Conservation (phyloP, 306 rosid genomes). For the Ormosia emarginata region DNA sequence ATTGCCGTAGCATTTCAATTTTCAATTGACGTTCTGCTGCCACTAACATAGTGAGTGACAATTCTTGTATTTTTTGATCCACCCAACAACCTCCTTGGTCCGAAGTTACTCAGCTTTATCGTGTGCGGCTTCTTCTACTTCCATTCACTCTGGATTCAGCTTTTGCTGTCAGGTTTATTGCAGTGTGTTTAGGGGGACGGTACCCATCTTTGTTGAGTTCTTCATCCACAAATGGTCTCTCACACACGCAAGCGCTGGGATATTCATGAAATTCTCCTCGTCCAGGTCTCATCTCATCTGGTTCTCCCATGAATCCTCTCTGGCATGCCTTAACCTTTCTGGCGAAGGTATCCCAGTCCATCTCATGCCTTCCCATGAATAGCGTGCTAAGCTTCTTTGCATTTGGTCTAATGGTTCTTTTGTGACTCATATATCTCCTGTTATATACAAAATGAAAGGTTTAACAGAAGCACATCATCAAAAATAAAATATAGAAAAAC, state of each 20-base stretch:
- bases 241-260: conserved; percentile 74
- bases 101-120: not conserved
- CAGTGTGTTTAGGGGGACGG: conserved; percentile 6
- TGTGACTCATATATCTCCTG: conserved; percentile 98
- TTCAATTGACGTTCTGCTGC: not conserved
- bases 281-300: conserved; percentile 83
- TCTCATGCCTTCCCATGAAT: conserved; percentile 59
- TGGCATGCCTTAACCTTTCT: conserved; percentile 72
- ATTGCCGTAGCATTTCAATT: not conserved
- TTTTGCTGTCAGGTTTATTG: conserved; percentile 24
- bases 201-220: conserved; percentile 21
- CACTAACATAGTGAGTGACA: not conserved
- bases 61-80: not conserved
- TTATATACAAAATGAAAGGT: conserved; percentile 13
- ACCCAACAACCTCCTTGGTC: not conserved
- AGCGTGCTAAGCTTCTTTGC: conserved; percentile 89
- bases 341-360: conserved; percentile 78
- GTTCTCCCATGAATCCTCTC: conserved; percentile 96
- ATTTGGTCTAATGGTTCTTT: conserved; percentile 94
- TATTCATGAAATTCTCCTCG: conserved; percentile 91
- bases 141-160: conserved; percentile 1
- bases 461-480: not conserved
- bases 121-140: conserved; percentile 1
- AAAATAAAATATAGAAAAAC: not conserved
- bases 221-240: conserved; percentile 47